These are phyloP conservation scores for Cucurbita argyrosperma DNA, from an alignment of 306 rosid species.

Conservation along the genomic window DNA sequence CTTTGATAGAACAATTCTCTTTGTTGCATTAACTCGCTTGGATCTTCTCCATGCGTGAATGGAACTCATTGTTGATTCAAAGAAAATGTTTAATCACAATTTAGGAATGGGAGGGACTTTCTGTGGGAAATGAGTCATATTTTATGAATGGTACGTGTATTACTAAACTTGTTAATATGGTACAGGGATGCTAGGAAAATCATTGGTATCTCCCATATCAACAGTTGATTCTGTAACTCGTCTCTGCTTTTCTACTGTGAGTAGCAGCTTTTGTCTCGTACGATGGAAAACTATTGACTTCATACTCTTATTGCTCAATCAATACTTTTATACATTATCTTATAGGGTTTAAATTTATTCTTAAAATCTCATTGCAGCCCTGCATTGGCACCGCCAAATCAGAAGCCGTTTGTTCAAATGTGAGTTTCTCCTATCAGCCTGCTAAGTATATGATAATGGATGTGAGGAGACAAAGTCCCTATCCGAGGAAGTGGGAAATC, in stretches of 20 bases:
- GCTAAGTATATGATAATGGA: conserved; percentile 22
- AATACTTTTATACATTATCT: not conserved
- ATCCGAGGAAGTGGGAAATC: conserved; percentile 37
- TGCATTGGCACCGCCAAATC: not conserved
- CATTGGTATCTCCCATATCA: conserved; percentile 34
- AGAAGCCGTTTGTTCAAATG: not conserved
- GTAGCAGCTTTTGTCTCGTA: not conserved
- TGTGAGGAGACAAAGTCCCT: conserved; percentile 19
- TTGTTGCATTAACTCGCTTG: not conserved
- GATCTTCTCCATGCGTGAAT: not conserved
- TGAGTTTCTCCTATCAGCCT: not conserved
- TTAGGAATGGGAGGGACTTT: not conserved
- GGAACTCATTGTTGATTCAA: not conserved
- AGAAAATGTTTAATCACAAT: not conserved
- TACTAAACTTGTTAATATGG: not conserved
- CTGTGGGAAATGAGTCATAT: not conserved
- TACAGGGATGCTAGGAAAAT: conserved; percentile 50
- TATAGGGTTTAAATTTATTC: not conserved
- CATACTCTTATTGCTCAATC: not conserved
- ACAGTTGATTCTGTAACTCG: conserved; percentile 29
- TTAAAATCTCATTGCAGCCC: not conserved
- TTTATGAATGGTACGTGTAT: not conserved
- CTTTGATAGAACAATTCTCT: not conserved
- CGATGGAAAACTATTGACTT: not conserved
- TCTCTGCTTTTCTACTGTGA: conserved; percentile 14